phyloP scores from a whole-genome alignment of 2,329 filamentous ascomycete species.

The Aspergillus novoparasiticus region DNA sequence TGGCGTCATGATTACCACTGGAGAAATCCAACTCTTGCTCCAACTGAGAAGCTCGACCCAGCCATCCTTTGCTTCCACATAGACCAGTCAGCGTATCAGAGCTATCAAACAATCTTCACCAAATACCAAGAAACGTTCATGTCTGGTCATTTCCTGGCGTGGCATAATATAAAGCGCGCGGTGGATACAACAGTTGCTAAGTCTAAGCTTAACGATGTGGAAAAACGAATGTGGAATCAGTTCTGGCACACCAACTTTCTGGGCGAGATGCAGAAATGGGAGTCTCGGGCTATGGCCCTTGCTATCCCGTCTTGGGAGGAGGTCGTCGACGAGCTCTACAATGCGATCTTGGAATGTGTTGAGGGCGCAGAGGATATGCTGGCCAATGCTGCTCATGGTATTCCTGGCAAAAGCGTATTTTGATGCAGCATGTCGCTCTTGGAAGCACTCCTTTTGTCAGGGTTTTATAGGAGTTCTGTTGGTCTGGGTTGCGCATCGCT shows the following conservation, averaged over 20 bases:
- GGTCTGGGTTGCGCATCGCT: not conserved
- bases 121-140: constrained; percentile 13
- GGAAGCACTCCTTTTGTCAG: not conserved
- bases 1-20: constrained; percentile 24
- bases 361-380: constrained; percentile 22
- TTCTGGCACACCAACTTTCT: constrained; percentile 31
- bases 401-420: too few relatives aligned
- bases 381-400: not conserved
- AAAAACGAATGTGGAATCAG: constrained; percentile 21
- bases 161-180: constrained; percentile 15
- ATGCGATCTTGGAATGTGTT: constrained; percentile 28
- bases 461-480: not conserved
- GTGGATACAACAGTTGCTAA: constrained; percentile 17
- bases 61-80: constrained; percentile 26
- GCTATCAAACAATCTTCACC: constrained; percentile 13
- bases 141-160: constrained; percentile 15
- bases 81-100: constrained; percentile 24
- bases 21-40: constrained; percentile 21
- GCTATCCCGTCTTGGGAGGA: constrained; percentile 30
- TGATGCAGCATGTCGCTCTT: not conserved
- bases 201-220: constrained; percentile 14
- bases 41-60: constrained; percentile 29
- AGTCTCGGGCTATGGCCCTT: constrained; percentile 22
- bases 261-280: constrained; percentile 31
- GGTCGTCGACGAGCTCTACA: constrained; percentile 27